Evolutionary conservation across 2,329 filamentous ascomycete genomes (phyloP), one percentile per base, ranked within the genome.

Genomic region (Fusarium guadeloupense): DNA sequence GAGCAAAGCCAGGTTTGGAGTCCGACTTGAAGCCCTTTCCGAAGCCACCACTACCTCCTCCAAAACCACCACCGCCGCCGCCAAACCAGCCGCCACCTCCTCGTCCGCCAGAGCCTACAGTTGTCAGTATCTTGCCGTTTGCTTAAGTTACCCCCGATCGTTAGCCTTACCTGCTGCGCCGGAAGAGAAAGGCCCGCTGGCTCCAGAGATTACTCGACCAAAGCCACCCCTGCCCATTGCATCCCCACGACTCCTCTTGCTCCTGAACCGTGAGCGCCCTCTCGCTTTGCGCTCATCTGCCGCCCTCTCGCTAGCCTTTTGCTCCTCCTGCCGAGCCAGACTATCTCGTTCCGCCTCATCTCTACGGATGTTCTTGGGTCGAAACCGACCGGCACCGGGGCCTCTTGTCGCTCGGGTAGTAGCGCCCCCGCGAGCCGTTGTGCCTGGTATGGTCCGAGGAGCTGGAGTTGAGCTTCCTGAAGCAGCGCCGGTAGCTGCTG

Each of bases 261-360:
- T 78, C 40, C 78, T 72, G 49, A 76, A 77, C 10, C 76, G 69
- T 47, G 74, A 75, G 6, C 77, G 75, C 3, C 78, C 71, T 64
- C 77, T 62, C 6, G 74, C 74, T 45, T 71, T 72, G 17, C 73
- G 71, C 69, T 78, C 77, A 20, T 77, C 77, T 5, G 77, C 76
- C 5, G 74, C 76, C 41, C 76, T 73, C 42, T 78, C 76, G 28
- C 61, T 75, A 3, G 77, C 76, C 59, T 80, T 80, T 53, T 78
- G 73, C 48, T 77, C 74, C 56, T 80, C 78, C 48, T 78, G 74
- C 12, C 77, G 73, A 39, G 81, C 81, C 9, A 83, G 70, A 44
- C 65, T 76, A 47, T 81, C 79, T 67, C 81, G 74, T 45, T 83
- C 80, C 7, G 78, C 77, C 50, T 82, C 81, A 71, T 83, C 80